Percentiles rank a stretch among this genome's conserved stretches.
Evolutionary conservation across 176 grass and related monocot species (phyloP).

Genomic region (Oryza meyeriana): DNA sequence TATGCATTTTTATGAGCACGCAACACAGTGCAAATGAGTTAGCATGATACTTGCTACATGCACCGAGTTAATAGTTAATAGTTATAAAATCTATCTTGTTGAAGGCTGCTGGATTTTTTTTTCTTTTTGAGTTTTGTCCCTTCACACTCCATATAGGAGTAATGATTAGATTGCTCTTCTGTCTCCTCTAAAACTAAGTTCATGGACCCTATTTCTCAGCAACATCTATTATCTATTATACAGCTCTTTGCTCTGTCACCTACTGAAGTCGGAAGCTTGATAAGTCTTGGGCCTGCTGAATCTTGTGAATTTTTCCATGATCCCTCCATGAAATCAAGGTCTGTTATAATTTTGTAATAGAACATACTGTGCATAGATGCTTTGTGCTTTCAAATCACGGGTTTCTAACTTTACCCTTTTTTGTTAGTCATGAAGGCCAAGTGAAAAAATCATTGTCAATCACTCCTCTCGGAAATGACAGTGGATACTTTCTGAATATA

Average conservation of each 20-base stretch:
- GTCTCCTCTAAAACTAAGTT: not conserved
- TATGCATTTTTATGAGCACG: not conserved
- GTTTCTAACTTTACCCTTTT: slow-evolving; percentile 23
- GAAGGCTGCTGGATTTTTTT: not conserved
- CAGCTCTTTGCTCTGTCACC: slow-evolving; percentile 87
- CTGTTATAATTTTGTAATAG: slow-evolving; percentile 14
- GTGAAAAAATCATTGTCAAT: slow-evolving; percentile 74
- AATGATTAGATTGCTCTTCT: not conserved
- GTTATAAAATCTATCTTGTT: not conserved
- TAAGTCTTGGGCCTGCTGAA: slow-evolving; percentile 83
- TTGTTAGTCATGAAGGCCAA: slow-evolving; percentile 64
- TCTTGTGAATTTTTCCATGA: slow-evolving; percentile 98
- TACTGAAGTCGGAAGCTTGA: slow-evolving; percentile 89
- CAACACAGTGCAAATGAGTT: not conserved
- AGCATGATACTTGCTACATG: not conserved
- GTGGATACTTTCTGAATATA: slow-evolving; percentile 78
- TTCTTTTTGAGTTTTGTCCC: not conserved
- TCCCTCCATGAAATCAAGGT: slow-evolving; percentile 99
- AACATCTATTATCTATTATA: slow-evolving; percentile 10
- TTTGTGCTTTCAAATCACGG: not conserved
- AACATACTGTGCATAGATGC: not conserved
- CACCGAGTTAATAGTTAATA: not conserved
- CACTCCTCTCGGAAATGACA: slow-evolving; percentile 52
- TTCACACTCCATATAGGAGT: not conserved
- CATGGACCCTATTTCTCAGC: slow-evolving; percentile 6